These are phyloP conservation scores for Saccharomycopsis amapae DNA, from an alignment of 805 yeast genomes.

Conservation along the genomic window DNA sequence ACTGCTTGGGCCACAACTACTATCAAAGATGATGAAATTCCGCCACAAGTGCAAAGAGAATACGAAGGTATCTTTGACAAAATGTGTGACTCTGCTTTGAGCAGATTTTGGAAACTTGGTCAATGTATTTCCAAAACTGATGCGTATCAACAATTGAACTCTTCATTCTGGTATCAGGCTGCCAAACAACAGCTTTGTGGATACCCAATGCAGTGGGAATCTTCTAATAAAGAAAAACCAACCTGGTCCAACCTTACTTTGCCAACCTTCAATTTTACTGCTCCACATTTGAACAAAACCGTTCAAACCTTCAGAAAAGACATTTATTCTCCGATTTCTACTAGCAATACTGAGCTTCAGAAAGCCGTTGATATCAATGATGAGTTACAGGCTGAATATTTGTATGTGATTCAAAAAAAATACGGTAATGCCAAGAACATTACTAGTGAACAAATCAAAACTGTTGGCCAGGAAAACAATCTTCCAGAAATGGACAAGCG, in stretches of 20 bases:
- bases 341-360: no score
- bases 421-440: neutral
- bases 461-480: neutral
- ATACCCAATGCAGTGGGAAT: slow-evolving; percentile 4
- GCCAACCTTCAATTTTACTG: neutral
- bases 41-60: neutral
- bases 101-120: slow-evolving; percentile 16
- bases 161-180: slow-evolving; percentile 20
- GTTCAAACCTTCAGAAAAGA: neutral
- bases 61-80: slow-evolving; percentile 15
- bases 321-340: neutral
- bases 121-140: slow-evolving; percentile 16
- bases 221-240: neutral
- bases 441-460: neutral
- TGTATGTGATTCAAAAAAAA: slow-evolving; percentile 7
- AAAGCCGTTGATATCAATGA: neutral
- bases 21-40: neutral
- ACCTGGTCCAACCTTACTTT: neutral
- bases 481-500: neutral
- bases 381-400: slow-evolving; percentile 18
- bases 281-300: neutral
- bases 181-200: slow-evolving; percentile 20
- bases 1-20: neutral
- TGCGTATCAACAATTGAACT: slow-evolving; percentile 8
- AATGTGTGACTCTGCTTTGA: slow-evolving; percentile 11